Conservation (phyloP, 176 grass and related monocot species). For the Musa acuminata region DNA sequence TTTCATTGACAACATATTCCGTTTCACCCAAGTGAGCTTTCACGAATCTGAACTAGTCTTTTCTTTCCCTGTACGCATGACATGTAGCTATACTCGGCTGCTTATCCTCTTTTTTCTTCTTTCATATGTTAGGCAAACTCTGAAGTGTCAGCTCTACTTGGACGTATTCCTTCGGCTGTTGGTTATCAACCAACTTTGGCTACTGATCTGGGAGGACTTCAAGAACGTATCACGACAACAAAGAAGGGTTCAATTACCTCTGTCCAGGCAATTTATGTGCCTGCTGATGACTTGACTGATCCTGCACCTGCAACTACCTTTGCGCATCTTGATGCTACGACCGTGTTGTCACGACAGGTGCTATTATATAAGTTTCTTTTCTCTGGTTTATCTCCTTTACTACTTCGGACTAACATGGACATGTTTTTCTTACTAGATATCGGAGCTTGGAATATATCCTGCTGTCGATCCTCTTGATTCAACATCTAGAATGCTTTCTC, state of each 20-base stretch:
- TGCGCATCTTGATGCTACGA: slow-evolving; percentile 31
- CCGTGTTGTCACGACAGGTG: slow-evolving; percentile 34
- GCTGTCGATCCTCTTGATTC: slow-evolving; percentile 28
- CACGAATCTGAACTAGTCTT: not conserved
- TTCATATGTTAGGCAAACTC: slow-evolving; percentile 16
- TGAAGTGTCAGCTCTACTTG: slow-evolving; percentile 27
- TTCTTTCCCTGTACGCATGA: not conserved
- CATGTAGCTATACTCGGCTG: no score
- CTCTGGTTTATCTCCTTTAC: not conserved
- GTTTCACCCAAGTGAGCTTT: slow-evolving; percentile 23
- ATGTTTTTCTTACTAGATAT: slow-evolving; percentile 13
- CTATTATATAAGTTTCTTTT: not conserved
- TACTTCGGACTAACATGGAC: not conserved
- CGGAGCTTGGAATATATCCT: slow-evolving; percentile 27
- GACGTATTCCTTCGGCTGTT: slow-evolving; percentile 27
- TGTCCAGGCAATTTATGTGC: slow-evolving; percentile 33
- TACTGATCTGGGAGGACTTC: slow-evolving; percentile 28
- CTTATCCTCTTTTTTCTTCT: not conserved
- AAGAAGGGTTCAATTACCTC: slow-evolving; percentile 27
- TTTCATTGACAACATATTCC: slow-evolving; percentile 35
- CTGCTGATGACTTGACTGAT: slow-evolving; percentile 39
- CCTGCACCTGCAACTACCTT: slow-evolving; percentile 36
- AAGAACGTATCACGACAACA: slow-evolving; percentile 28
- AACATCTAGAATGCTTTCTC: slow-evolving; percentile 27
- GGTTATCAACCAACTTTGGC: slow-evolving; percentile 26